Evolutionary conservation across 1,284 basidiomycete genomes (phyloP).

Genomic region (Agroathelia rolfsii): DNA sequence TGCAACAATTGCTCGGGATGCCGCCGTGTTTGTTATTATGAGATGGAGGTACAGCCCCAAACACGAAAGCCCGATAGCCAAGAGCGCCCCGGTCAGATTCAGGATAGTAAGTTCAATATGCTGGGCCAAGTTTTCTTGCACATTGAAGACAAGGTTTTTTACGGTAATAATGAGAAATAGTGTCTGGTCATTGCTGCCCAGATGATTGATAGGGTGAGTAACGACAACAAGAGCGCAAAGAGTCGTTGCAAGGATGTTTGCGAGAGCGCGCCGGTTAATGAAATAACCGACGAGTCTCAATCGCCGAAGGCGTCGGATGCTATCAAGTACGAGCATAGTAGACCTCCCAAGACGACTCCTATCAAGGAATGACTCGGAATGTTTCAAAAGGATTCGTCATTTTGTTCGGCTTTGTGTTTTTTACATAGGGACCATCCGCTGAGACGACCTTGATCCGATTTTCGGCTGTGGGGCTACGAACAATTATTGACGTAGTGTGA

Average conservation of each 20-base stretch:
- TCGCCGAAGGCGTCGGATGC: too few relatives aligned
- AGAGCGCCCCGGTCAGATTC: conserved; percentile 32
- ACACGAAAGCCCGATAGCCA: conserved; percentile 33
- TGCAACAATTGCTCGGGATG: conserved; percentile 27
- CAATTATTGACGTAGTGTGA: too few relatives aligned
- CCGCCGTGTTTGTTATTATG: conserved; percentile 20
- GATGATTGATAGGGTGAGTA: conserved; percentile 28
- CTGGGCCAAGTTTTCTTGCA: conserved; percentile 37
- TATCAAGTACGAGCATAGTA: too few relatives aligned
- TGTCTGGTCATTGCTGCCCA: conserved; percentile 30
- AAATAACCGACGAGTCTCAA: too few relatives aligned
- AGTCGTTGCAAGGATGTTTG: conserved; percentile 34
- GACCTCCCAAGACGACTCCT: too few relatives aligned
- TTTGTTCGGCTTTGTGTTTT: too few relatives aligned
- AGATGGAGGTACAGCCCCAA: conserved; percentile 28
- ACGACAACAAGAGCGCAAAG: conserved; percentile 32
- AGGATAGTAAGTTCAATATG: conserved; percentile 38
- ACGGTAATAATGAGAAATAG: conserved; percentile 35
- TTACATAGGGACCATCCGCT: too few relatives aligned
- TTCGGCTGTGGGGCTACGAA: too few relatives aligned
- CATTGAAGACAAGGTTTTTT: conserved; percentile 39
- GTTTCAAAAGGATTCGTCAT: too few relatives aligned
- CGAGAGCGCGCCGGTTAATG: conserved; percentile 29
- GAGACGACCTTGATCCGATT: too few relatives aligned
- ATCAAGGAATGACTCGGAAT: too few relatives aligned